Evolutionary conservation across 306 rosid species (phyloP).

Genomic region (Acacia melanoxylon): DNA sequence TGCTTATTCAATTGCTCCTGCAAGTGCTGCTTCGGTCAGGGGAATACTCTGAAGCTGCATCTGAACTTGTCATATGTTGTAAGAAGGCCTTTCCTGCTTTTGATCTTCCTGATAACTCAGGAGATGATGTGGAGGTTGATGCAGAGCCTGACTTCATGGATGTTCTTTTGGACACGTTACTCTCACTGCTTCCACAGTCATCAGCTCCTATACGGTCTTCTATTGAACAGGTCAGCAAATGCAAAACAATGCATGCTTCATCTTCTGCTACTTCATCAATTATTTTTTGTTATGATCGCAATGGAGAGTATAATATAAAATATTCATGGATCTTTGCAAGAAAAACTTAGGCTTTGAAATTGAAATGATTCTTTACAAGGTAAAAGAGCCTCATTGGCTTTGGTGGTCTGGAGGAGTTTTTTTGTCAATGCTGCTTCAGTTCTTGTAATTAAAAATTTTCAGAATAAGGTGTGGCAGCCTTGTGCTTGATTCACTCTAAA

Average conservation of each 20-base stretch:
- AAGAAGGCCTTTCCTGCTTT: constrained; percentile 63
- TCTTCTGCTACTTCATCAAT: constrained; percentile 17
- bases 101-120: constrained; percentile 65
- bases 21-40: constrained; percentile 84
- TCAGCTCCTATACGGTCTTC: constrained; percentile 79
- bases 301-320: neutral
- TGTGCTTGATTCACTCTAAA: neutral
- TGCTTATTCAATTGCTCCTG: constrained; percentile 87
- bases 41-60: constrained; percentile 83
- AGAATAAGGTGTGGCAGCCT: neutral
- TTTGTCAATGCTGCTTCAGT: neutral
- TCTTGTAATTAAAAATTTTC: neutral
- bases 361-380: neutral
- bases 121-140: constrained; percentile 67
- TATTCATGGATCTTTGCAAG: neutral
- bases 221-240: constrained; percentile 81
- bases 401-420: neutral
- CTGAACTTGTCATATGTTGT: constrained; percentile 81
- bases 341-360: neutral
- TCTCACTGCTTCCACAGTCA: constrained; percentile 82
- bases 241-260: constrained; percentile 3
- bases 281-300: neutral
- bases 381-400: neutral
- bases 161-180: constrained; percentile 93
- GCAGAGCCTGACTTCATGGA: constrained; percentile 73